A percentile compares a stretch with the other conserved stretches of the same genome.
These are phyloP conservation scores for Cutaneotrichosporon dermatis DNA, from an alignment of 1,284 basidiomycete species.

Conservation along the genomic window DNA sequence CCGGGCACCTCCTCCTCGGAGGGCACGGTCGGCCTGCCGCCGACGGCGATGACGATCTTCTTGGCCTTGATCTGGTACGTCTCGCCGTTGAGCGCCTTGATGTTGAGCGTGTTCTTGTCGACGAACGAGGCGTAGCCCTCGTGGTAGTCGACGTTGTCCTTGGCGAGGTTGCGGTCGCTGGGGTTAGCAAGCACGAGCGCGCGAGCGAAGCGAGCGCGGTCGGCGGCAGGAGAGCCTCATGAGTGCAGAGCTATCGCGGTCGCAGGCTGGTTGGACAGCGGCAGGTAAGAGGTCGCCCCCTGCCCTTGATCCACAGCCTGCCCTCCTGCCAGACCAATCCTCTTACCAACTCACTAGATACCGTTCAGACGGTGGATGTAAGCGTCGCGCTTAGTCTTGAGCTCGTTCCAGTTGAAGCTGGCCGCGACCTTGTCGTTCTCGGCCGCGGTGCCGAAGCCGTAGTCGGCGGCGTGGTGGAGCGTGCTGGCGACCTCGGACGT, in stretches of 20 bases:
- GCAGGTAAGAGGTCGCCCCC: no score
- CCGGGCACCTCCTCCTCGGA: slow-evolving; percentile 79
- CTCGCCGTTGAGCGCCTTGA: slow-evolving; percentile 59
- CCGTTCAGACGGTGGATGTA: slow-evolving; percentile 88
- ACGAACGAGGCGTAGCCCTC: slow-evolving; percentile 71
- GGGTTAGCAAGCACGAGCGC: background rate
- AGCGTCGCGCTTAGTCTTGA: slow-evolving; percentile 92
- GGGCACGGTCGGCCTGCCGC: slow-evolving; percentile 78
- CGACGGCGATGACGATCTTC: slow-evolving; percentile 77
- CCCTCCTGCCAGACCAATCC: no score
- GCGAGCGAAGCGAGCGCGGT: no score
- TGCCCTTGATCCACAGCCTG: no score
- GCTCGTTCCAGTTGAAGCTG: slow-evolving; percentile 80
- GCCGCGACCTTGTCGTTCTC: slow-evolving; percentile 52
- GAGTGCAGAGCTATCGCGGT: no score
- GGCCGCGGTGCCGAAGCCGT: slow-evolving; percentile 64
- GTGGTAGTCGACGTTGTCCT: slow-evolving; percentile 86
- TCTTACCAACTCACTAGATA: slow-evolving; percentile 60
- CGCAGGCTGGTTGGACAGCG: no score
- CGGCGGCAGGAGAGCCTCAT: no score
- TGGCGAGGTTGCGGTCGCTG: slow-evolving; percentile 71
- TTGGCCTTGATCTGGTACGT: slow-evolving; percentile 68
- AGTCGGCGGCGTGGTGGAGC: slow-evolving; percentile 65
- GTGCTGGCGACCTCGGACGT: slow-evolving; percentile 89
- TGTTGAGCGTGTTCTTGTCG: slow-evolving; percentile 62